Base-by-base conservation (phyloP, 257 asterid genomes). In the Catharanthus roseus region DNA sequence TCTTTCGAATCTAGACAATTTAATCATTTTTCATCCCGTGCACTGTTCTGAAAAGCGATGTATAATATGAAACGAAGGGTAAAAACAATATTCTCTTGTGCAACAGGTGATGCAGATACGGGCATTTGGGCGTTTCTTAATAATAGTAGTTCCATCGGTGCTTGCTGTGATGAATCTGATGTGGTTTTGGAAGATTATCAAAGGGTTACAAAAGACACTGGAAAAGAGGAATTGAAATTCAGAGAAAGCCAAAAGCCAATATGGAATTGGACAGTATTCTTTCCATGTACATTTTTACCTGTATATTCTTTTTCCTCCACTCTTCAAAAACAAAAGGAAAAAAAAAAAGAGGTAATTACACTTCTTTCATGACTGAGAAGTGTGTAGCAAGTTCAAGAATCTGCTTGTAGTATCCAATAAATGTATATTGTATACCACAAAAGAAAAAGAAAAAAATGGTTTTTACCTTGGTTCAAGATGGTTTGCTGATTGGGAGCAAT, bases 171-270 rank as follows among this genome's bases (percentile, higher is more conserved):
- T 91, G 96, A 91, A 91, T 76, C 53, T 80, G 69, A 4, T 80
- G 19, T 91, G 97, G 97, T 89, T 91, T 79, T 67, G 85, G 82
- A 89, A 87, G 85, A 91, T 91, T 42, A 66, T 75, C 42, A 87
- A 74, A 68, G 97, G 95, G 53, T 39, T 91, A 72, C 74, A 45
- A 81, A 91, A 89, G 84, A 85, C 89, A 3, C 68, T 89, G 28
- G 83, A 85, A 56, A 89, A 89, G 81, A 86, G 88, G 78, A 85
- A 85, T 24, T 85, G 57, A 73, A 45, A 49, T 16, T 47, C 38
- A 9, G 47, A 6, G 19, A 10, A 45, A 44, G 60, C 16, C 58
- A 24, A 10, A 45, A 44, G 60, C 16, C 58, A 24, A 42, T 67
- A 15, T 67, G 31, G 58, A 67, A 28, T 19, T 4, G 3, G 29